A percentile compares a stretch with the other conserved stretches of the same genome.
phyloP scores from a whole-genome alignment of 257 asterid genomes.

The Solanum lycopersicoides region DNA sequence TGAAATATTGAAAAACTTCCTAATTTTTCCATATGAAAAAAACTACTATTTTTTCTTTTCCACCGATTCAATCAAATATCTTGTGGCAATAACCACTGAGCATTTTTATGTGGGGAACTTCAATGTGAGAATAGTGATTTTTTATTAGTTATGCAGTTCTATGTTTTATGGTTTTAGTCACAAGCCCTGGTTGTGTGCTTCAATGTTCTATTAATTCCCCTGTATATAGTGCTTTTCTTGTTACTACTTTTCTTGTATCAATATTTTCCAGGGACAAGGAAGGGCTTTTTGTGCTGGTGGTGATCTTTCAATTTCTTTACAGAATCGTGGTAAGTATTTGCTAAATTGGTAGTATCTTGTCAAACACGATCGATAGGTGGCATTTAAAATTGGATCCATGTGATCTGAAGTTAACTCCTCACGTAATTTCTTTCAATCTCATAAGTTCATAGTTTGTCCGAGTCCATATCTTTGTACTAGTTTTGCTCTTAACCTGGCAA shows the following conservation, averaged over 20 bases:
- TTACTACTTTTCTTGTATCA: background rate
- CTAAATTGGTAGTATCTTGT: background rate
- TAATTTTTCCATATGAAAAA: background rate
- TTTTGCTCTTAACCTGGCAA: background rate
- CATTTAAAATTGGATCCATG: background rate
- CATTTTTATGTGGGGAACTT: background rate
- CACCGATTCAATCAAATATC: background rate
- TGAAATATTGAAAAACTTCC: background rate
- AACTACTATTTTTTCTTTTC: background rate
- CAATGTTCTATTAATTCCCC: background rate
- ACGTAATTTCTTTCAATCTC: background rate
- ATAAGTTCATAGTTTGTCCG: background rate
- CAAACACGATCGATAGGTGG: background rate
- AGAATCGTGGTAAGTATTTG: conserved; percentile 33
- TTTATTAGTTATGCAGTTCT: background rate
- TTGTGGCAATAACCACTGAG: background rate
- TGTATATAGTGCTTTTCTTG: background rate
- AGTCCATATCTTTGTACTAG: background rate
- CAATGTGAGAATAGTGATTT: background rate
- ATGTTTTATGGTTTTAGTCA: background rate
- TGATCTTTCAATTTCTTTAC: conserved; percentile 69
- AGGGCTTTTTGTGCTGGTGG: conserved; percentile 97
- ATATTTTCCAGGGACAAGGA: conserved; percentile 46
- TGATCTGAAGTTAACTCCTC: background rate
- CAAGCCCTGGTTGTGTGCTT: background rate